A percentile compares a stretch with the other conserved stretches of the same genome.
Evolutionary conservation across 805 yeast species (phyloP).

Genomic region (Candida anglica): DNA sequence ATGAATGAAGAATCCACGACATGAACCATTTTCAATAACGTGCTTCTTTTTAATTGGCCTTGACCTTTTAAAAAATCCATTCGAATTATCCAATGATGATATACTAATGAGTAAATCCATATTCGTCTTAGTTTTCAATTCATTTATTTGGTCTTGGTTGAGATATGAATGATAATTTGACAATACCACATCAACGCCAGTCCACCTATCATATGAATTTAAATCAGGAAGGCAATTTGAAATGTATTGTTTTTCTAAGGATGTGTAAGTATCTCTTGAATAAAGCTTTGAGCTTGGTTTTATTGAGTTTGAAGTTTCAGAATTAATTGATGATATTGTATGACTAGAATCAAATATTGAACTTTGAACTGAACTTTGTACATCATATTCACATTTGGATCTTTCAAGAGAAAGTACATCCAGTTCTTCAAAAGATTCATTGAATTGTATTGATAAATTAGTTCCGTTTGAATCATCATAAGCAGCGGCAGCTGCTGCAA

Average conservation of each 20-base stretch:
- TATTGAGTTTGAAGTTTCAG: not conserved
- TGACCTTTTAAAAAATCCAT: not conserved
- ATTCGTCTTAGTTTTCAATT: not conserved
- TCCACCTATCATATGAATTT: slow-evolving; percentile 38
- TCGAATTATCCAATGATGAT: not conserved
- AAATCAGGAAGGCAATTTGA: slow-evolving; percentile 34
- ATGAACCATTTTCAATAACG: slow-evolving; percentile 8
- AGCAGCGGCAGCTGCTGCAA: slow-evolving; percentile 18
- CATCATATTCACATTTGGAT: not conserved
- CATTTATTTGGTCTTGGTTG: slow-evolving; percentile 1
- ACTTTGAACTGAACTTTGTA: slow-evolving; percentile 2
- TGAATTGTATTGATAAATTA: not conserved
- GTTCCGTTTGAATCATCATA: slow-evolving; percentile 1
- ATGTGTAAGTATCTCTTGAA: slow-evolving; percentile 6
- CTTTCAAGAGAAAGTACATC: not conserved
- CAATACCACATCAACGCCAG: slow-evolving; percentile 14
- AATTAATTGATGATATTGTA: not conserved
- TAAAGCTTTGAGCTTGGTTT: not conserved
- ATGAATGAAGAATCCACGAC: slow-evolving; percentile 23
- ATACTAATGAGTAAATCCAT: slow-evolving; percentile 4
- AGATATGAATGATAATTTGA: slow-evolving; percentile 12
- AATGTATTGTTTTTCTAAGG: slow-evolving; percentile 33
- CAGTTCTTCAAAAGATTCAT: not conserved
- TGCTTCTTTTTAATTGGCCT: slow-evolving; percentile 1
- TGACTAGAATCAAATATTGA: slow-evolving; percentile 5